Evolutionary conservation across 2,329 filamentous ascomycete genomes (phyloP).

Genomic region (Plectosphaerella sp.): DNA sequence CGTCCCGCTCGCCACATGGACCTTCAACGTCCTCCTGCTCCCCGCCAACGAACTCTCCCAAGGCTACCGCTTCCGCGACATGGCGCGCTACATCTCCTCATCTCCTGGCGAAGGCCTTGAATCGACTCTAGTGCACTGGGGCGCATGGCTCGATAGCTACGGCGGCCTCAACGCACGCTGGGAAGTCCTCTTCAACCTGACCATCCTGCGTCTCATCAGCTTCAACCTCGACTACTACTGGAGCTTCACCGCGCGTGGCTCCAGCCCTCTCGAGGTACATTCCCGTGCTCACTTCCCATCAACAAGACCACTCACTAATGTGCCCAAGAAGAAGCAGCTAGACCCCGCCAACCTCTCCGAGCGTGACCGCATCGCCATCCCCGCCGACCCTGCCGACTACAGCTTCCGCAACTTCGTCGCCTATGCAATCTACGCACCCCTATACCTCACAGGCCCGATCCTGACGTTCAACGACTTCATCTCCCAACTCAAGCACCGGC

Average conservation of each 20-base stretch:
- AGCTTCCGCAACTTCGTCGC: slow-evolving; percentile 83
- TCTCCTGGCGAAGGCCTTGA: slow-evolving; percentile 30
- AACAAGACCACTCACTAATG: slow-evolving; percentile 46
- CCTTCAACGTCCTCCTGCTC: slow-evolving; percentile 79
- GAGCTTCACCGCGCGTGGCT: slow-evolving; percentile 63
- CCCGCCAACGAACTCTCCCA: slow-evolving; percentile 84
- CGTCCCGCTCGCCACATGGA: slow-evolving; percentile 76
- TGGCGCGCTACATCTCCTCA: slow-evolving; percentile 49
- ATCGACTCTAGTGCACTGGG: slow-evolving; percentile 53
- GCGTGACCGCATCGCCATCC: slow-evolving; percentile 74
- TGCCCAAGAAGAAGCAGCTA: slow-evolving; percentile 91
- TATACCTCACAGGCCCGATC: slow-evolving; percentile 91
- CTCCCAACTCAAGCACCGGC: slow-evolving; percentile 71
- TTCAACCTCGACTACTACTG: slow-evolving; percentile 98
- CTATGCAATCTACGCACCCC: slow-evolving; percentile 84
- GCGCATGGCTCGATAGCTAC: slow-evolving; percentile 69
- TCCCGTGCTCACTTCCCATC: neutral
- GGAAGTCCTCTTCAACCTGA: slow-evolving; percentile 98
- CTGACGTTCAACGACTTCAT: slow-evolving; percentile 98
- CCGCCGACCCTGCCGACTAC: slow-evolving; percentile 68
- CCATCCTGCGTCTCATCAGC: slow-evolving; percentile 78
- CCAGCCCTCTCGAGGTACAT: slow-evolving; percentile 76
- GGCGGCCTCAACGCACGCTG: slow-evolving; percentile 84
- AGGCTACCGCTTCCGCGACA: slow-evolving; percentile 68
- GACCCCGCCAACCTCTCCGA: slow-evolving; percentile 85